Evolutionary conservation across 257 asterid genomes (phyloP).

Genomic region (Paulownia fortunei): DNA sequence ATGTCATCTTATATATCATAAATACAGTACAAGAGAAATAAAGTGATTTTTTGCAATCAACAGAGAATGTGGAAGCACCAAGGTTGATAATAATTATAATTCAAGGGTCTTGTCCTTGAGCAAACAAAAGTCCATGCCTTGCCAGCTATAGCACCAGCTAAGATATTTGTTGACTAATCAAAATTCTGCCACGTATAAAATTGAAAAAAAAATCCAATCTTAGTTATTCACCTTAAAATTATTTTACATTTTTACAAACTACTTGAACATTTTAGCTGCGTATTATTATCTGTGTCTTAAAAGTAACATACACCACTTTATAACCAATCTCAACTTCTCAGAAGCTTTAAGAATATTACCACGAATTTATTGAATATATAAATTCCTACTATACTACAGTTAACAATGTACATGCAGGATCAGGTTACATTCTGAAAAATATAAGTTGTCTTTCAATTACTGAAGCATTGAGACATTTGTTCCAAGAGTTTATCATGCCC

Average conservation of each 20-base stretch:
- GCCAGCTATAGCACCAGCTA: not conserved
- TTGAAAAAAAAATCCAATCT: not conserved
- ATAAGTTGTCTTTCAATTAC: not conserved
- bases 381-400: not conserved
- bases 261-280: too few relatives aligned
- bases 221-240: not conserved
- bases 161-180: not conserved
- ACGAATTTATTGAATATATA: not conserved
- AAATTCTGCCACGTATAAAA: not conserved
- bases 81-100: not conserved
- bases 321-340: slow-evolving; percentile 1
- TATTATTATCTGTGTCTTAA: too few relatives aligned
- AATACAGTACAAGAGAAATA: not conserved
- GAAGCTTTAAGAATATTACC: not conserved
- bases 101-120: not conserved
- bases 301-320: not conserved
- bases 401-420: not conserved
- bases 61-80: not conserved
- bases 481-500: not conserved
- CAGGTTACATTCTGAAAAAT: not conserved
- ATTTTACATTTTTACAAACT: not conserved
- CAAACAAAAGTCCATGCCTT: not conserved
- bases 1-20: not conserved
- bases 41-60: not conserved
- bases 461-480: not conserved